Percentiles rank a stretch among this genome's conserved stretches.
These are phyloP conservation scores for Aspergillus leporis DNA, from an alignment of 495 filamentous ascomycete species.

Conservation along the genomic window DNA sequence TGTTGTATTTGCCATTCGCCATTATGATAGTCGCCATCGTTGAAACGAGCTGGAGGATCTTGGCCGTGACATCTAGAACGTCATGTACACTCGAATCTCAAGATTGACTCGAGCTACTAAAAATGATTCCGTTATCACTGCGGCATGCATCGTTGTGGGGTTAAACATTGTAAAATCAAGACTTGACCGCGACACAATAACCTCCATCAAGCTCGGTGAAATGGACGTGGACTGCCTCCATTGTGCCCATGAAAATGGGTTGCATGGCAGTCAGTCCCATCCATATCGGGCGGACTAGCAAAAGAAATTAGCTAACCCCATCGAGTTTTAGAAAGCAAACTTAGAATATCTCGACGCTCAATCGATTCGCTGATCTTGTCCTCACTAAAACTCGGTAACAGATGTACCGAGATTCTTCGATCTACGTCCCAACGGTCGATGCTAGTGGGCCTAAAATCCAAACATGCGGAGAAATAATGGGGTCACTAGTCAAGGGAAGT, in stretches of 20 bases:
- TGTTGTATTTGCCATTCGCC: constrained; percentile 37
- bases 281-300: no score
- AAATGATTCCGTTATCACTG: constrained; percentile 58
- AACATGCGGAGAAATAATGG: background rate
- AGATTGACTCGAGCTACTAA: constrained; percentile 59
- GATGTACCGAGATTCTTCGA: background rate
- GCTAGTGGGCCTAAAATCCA: background rate
- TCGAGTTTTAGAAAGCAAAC: no score
- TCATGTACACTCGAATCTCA: constrained; percentile 52
- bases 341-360: no score
- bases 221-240: constrained; percentile 53
- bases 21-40: background rate
- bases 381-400: background rate
- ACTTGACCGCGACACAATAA: constrained; percentile 60
- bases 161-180: constrained; percentile 53
- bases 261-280: no score
- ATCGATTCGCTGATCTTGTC: background rate
- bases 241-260: constrained; percentile 46
- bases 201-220: constrained; percentile 59
- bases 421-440: background rate
- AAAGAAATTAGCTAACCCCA: no score
- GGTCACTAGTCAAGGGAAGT: background rate
- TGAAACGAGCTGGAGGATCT: constrained; percentile 16
- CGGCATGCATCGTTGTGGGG: constrained; percentile 54
- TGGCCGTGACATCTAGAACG: constrained; percentile 46